Conservation (phyloP, 257 asterid genomes). For the Nicotiana knightiana region DNA sequence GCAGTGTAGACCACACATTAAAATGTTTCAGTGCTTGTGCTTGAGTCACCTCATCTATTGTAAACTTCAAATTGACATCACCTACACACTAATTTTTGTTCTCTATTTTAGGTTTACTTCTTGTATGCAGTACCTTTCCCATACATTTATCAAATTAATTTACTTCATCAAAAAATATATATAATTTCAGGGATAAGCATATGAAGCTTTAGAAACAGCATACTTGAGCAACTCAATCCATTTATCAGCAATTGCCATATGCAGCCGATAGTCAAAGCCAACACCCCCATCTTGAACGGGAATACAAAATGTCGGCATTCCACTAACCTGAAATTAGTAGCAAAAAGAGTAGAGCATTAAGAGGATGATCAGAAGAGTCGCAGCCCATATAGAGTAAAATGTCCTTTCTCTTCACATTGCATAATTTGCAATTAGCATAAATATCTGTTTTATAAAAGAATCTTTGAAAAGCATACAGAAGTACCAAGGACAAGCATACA, state of each 20-base stretch:
- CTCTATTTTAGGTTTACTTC: neutral
- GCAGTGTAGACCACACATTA: neutral
- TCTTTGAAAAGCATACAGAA: neutral
- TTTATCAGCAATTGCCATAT: conserved; percentile 98
- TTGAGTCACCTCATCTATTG: neutral
- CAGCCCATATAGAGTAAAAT: conserved; percentile 1
- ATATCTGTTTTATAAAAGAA: conserved; percentile 2
- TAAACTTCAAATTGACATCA: neutral
- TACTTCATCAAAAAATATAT: neutral
- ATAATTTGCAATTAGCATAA: neutral
- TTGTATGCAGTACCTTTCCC: neutral
- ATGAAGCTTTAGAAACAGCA: conserved; percentile 28
- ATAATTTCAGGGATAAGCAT: conserved; percentile 13
- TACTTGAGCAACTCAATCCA: conserved; percentile 95
- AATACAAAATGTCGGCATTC: conserved; percentile 93
- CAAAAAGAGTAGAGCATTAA: conserved; percentile 7
- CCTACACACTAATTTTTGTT: neutral
- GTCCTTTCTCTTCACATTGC: neutral
- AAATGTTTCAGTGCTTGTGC: neutral
- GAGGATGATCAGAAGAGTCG: conserved; percentile 11
- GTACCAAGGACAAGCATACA: neutral
- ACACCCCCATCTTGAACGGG: conserved; percentile 93
- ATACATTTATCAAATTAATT: neutral
- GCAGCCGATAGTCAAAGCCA: conserved; percentile 97
- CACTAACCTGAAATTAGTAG: conserved; percentile 71